Evolutionary conservation across 371 early-diverging fungal species (phyloP).

Genomic region (Quaeritorhiza haematococci): DNA sequence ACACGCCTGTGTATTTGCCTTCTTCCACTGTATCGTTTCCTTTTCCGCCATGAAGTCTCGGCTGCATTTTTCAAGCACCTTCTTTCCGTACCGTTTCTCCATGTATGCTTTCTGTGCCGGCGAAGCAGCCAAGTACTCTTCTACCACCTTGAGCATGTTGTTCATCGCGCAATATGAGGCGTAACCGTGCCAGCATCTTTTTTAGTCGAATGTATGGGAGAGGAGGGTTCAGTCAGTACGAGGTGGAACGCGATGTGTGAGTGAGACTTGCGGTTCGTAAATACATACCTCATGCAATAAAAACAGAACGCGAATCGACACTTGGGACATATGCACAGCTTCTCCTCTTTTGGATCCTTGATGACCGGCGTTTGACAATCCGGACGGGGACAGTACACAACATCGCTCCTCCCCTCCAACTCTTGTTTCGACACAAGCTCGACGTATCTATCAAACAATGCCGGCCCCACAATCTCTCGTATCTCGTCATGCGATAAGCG

Average conservation of each 20-base stretch:
- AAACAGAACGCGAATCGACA: constrained; percentile 24
- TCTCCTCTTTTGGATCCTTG: constrained; percentile 15
- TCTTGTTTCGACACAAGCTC: constrained; percentile 14
- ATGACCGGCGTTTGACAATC: constrained; percentile 29
- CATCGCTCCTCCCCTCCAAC: constrained; percentile 22
- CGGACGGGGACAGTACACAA: constrained; percentile 36
- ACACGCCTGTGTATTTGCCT: constrained; percentile 25
- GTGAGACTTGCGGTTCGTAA: neutral
- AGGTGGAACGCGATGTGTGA: neutral
- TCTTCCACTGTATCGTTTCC: constrained; percentile 16
- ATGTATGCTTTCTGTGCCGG: constrained; percentile 10
- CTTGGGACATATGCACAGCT: constrained; percentile 28
- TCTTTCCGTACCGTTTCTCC: constrained; percentile 32
- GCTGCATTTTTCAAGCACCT: constrained; percentile 18
- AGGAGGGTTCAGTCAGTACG: neutral
- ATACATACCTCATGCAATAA: neutral
- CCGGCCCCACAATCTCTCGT: constrained; percentile 4
- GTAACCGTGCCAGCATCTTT: constrained; percentile 39
- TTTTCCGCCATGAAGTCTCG: constrained; percentile 16
- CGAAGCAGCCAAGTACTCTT: constrained; percentile 13
- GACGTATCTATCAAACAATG: constrained; percentile 12
- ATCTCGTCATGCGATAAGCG: constrained; percentile 1
- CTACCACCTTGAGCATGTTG: constrained; percentile 9
- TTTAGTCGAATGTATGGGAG: constrained; percentile 36
- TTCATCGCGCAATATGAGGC: constrained; percentile 26